Percentiles rank a stretch among this genome's conserved stretches.
phyloP scores from a whole-genome alignment of 1,139 yeast genomes.

The Taphrina flavorubra region DNA sequence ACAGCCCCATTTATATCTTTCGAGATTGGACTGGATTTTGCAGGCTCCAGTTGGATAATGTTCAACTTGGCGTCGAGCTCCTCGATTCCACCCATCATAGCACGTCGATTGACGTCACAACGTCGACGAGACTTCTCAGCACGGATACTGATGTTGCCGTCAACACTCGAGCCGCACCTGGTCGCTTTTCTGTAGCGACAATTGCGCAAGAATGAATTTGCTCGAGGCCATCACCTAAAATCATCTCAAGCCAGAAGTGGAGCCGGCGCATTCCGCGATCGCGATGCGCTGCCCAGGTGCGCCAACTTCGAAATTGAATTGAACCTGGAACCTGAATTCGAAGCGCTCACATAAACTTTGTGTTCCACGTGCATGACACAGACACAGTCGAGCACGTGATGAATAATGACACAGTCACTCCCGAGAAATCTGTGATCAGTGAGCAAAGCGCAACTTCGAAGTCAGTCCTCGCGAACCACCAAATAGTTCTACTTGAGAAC shows the following conservation, averaged over 20 bases:
- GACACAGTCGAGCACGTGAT: background rate
- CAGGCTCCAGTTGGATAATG: conserved; percentile 24
- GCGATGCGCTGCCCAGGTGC: too few species aligned
- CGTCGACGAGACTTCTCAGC: background rate
- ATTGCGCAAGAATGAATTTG: too few species aligned
- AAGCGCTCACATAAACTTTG: background rate
- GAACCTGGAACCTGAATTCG: too few species aligned
- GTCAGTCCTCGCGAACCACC: background rate
- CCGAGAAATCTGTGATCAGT: conserved; percentile 7
- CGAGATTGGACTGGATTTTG: background rate
- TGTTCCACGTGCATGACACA: background rate
- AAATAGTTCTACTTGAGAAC: background rate
- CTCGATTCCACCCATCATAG: conserved; percentile 12
- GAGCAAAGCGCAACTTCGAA: background rate
- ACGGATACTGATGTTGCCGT: too few species aligned
- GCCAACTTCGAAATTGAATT: too few species aligned
- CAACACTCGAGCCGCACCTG: too few species aligned
- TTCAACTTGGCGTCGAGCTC: conserved; percentile 34
- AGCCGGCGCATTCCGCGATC: conserved; percentile 3
- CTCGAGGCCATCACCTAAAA: too few species aligned
- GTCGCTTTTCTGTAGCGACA: too few species aligned
- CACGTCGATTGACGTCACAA: background rate
- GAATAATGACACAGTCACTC: conserved; percentile 8
- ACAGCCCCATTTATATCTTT: background rate
- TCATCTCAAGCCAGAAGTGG: background rate